A percentile compares a stretch with the other conserved stretches of the same genome.
phyloP scores from a whole-genome alignment of 148 eudicot species.

The Camellia lanceoleosa region DNA sequence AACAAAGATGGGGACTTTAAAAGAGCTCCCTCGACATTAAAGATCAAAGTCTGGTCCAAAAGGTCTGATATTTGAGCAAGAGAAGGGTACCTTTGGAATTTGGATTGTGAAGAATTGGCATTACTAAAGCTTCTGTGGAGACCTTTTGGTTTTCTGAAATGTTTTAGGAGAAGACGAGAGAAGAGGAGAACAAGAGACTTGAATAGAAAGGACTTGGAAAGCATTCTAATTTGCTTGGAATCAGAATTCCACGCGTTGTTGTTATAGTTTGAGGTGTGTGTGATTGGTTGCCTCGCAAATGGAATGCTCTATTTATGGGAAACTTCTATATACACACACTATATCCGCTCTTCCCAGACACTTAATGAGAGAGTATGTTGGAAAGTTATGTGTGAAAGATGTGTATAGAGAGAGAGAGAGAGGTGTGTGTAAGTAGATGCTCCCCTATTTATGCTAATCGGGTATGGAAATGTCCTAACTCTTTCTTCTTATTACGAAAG shows the following conservation, averaged over 20 bases:
- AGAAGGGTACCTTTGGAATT: slow-evolving; percentile 33
- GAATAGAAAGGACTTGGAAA: slow-evolving; percentile 24
- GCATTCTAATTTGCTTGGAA: slow-evolving; percentile 16
- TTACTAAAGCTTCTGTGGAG: slow-evolving; percentile 31
- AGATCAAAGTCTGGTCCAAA: slow-evolving; percentile 33
- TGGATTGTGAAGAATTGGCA: slow-evolving; percentile 18
- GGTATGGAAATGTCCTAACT: neutral
- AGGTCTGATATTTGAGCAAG: slow-evolving; percentile 20
- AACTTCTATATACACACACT: too few relatives aligned
- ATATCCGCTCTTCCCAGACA: too few relatives aligned
- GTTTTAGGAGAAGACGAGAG: slow-evolving; percentile 36
- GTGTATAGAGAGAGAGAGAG: too few relatives aligned
- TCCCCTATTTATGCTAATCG: slow-evolving; percentile 8
- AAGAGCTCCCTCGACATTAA: slow-evolving; percentile 60
- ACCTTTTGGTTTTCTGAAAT: slow-evolving; percentile 32
- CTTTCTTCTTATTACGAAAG: neutral
- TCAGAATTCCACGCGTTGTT: too few relatives aligned
- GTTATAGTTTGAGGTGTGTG: too few relatives aligned
- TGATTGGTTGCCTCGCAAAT: neutral
- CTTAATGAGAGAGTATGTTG: too few relatives aligned
- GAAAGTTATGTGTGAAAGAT: too few relatives aligned
- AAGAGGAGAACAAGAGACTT: slow-evolving; percentile 37
- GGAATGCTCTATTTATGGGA: slow-evolving; percentile 11
- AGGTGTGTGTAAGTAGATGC: too few relatives aligned
- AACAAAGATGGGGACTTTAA: slow-evolving; percentile 52